Conservation (phyloP, 164 flowering plant genomes). For the Akebia trifoliata region DNA sequence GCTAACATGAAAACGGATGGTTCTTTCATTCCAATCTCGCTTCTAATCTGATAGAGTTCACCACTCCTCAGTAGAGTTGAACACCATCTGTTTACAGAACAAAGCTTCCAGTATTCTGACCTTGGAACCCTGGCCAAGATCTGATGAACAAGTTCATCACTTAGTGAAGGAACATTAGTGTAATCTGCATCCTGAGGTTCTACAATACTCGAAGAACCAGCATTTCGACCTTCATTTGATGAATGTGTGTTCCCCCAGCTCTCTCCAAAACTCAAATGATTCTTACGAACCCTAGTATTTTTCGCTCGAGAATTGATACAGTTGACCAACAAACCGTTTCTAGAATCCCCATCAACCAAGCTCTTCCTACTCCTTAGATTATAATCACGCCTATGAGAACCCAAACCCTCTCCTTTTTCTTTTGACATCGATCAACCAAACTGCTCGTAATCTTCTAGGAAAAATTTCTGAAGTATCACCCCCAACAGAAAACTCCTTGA, state of each 20-base stretch:
- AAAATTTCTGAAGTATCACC: not conserved
- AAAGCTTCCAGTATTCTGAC: conserved; percentile 51
- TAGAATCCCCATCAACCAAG: not conserved
- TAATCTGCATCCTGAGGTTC: conserved; percentile 93
- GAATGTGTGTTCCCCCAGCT: conserved; percentile 1
- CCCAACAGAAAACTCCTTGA: not conserved
- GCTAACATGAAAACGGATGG: conserved; percentile 60
- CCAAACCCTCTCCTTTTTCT: conserved; percentile 6
- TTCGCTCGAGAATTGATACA: conserved; percentile 4
- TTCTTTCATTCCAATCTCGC: conserved; percentile 39
- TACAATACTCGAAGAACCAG: conserved; percentile 18
- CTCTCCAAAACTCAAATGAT: not conserved
- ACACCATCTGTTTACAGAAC: conserved; percentile 41
- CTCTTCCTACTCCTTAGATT: not conserved
- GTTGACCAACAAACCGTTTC: too few species aligned
- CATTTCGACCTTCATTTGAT: conserved; percentile 8
- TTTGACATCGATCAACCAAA: conserved; percentile 20
- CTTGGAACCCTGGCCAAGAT: conserved; percentile 61
- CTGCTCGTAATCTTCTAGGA: not conserved
- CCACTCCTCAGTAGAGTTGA: conserved; percentile 35
- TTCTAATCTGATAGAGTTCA: conserved; percentile 53
- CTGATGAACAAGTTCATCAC: conserved; percentile 50
- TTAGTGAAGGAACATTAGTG: conserved; percentile 38
- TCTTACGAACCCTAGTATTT: conserved; percentile 13
- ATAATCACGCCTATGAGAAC: not conserved